Base-by-base conservation (phyloP, 2,329 filamentous ascomycete genomes). In the Fusarium austroafricanum region DNA sequence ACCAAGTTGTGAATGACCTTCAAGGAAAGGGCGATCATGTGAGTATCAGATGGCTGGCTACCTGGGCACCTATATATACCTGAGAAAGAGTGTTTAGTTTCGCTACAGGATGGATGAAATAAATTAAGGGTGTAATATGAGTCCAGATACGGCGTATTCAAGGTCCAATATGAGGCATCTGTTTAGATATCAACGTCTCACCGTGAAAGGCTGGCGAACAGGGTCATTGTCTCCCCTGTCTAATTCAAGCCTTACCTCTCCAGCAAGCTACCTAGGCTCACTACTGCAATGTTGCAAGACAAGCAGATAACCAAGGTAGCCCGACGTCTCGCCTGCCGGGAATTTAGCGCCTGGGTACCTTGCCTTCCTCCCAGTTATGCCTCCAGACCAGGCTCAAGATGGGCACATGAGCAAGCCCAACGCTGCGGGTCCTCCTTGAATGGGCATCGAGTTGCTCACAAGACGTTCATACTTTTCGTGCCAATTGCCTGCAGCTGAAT, bases 341-440 rank as follows among this genome's bases (percentile, higher is more conserved):
- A 23, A 33, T 46, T 37, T 63, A 63, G 60, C 60, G 60, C 49
- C 35, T 66, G 55, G 38, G 40, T 60, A 55, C 62, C 61, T 65
- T 46, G 49, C 45, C 55, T 61, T 35, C 39, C 55, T 44, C 31
- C 49, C 49, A 57, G 55, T 42, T 62, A 46, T 28, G 38, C 18
- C 50, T 66, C 56, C 52, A 46, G 65, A 68, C 73, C 73, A 76
- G 79, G 80, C 79, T 81, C 76, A 77, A 73, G 80, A 78, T 78
- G 79, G 75, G 78, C 81, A 83, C 81, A 83, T 83, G 81, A 83
- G 79, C 79, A 79, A 77, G 78, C 79, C 79, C 75, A 80, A 77
- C 68, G 67, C 71, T 80, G 78, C 75, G 78, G 79, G 75, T 79
- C 73, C 64, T 71, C 52, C 58, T 56, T 50, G 53, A 64, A 70